Evolutionary conservation across 2,329 filamentous ascomycete species (phyloP).

Genomic region (Lasiodiplodia sp.): DNA sequence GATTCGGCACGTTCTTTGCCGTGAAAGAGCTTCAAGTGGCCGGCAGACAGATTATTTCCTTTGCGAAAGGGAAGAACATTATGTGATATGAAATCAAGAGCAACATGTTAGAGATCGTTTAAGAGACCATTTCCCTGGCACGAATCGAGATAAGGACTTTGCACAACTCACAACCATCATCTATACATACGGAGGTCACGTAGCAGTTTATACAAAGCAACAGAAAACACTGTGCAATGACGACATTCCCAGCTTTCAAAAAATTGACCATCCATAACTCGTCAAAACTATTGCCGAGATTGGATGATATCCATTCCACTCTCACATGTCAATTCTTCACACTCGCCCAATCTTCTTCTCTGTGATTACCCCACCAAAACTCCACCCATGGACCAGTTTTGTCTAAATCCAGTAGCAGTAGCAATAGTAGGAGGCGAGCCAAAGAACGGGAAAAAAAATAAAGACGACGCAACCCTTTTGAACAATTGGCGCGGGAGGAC

Average conservation of each 20-base stretch:
- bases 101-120: too few species aligned
- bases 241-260: not conserved
- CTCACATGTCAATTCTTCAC: not conserved
- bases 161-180: not conserved
- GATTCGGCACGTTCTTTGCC: too few species aligned
- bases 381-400: conserved; percentile 13
- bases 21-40: too few species aligned
- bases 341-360: not conserved
- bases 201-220: not conserved
- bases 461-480: not conserved
- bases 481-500: not conserved
- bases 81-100: too few species aligned
- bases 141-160: too few species aligned
- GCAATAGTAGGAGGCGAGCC: conserved; percentile 8
- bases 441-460: not conserved
- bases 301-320: not conserved
- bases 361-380: conserved; percentile 4
- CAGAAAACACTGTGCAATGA: not conserved
- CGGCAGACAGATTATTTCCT: too few species aligned
- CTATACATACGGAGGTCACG: not conserved
- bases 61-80: too few species aligned
- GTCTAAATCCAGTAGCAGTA: conserved; percentile 7
- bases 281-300: not conserved
- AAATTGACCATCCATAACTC: not conserved
- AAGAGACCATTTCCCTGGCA: too few species aligned